These are phyloP conservation scores for Amphicarpaea edgeworthii DNA, from an alignment of 306 rosid genomes.

Conservation along the genomic window DNA sequence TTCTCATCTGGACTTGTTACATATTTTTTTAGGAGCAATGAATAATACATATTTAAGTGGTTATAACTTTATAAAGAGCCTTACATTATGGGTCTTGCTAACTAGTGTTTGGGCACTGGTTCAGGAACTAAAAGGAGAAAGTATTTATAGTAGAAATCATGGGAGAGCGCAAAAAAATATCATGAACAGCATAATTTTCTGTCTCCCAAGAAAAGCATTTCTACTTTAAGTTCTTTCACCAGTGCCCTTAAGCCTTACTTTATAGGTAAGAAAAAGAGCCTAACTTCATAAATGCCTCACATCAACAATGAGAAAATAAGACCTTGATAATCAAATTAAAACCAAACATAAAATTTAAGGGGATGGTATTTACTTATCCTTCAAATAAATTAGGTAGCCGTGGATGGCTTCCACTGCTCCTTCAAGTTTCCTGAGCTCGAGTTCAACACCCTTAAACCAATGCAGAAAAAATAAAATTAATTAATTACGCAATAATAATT, in stretches of 20 bases:
- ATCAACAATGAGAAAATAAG: background rate
- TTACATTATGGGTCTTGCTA: background rate
- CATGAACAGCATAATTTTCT: too few relatives aligned
- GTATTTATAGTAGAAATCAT: too few relatives aligned
- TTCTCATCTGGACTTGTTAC: background rate
- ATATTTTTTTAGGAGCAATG: slow-evolving; percentile 9
- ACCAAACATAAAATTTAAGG: background rate
- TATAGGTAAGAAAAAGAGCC: background rate
- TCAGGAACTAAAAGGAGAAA: too few relatives aligned
- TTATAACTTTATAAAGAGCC: slow-evolving; percentile 1
- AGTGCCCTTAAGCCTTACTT: background rate
- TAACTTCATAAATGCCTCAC: background rate
- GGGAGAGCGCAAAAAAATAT: too few relatives aligned
- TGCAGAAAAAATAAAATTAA: background rate
- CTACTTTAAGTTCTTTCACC: too few relatives aligned
- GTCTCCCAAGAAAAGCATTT: too few relatives aligned
- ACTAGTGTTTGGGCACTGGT: too few relatives aligned
- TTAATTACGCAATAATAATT: background rate
- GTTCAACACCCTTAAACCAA: slow-evolving; percentile 60
- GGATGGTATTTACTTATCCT: slow-evolving; percentile 46
- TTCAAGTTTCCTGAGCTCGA: slow-evolving; percentile 57
- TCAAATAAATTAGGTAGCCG: slow-evolving; percentile 49
- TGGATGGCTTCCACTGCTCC: slow-evolving; percentile 55
- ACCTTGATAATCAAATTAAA: slow-evolving; percentile 2
- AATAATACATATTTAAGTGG: slow-evolving; percentile 10